phyloP scores from a whole-genome alignment of 805 yeast species.

The Candida sithepensis region DNA sequence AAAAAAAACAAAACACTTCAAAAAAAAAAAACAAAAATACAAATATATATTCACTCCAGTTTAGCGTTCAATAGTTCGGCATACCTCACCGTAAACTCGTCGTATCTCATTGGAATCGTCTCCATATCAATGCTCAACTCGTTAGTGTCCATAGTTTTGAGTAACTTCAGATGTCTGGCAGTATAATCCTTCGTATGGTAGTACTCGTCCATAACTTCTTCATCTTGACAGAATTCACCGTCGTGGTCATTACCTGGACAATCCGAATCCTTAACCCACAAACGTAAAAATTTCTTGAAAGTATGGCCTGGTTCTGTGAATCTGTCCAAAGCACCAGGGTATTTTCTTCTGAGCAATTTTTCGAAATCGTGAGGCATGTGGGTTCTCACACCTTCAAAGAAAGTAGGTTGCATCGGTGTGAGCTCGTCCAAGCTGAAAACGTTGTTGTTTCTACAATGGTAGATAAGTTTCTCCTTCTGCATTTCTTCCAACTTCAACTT shows the following conservation, averaged over 20 bases:
- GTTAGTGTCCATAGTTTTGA: conserved; percentile 9
- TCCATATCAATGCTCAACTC: conserved; percentile 18
- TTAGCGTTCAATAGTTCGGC: conserved; percentile 18
- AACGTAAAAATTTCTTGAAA: conserved; percentile 48
- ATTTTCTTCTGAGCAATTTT: conserved; percentile 46
- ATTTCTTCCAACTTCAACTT: conserved; percentile 13
- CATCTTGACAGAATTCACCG: conserved; percentile 30
- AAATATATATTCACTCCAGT: conserved; percentile 8
- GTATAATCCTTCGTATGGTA: conserved; percentile 28
- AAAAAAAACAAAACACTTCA: neutral
- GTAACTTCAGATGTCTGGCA: conserved; percentile 17
- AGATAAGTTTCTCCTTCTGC: conserved; percentile 27
- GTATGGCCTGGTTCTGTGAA: conserved; percentile 38
- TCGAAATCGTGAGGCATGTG: conserved; percentile 47
- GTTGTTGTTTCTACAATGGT: conserved; percentile 56
- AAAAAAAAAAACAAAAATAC: neutral
- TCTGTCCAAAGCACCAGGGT: conserved; percentile 34
- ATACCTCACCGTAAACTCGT: conserved; percentile 24
- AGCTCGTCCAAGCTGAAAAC: conserved; percentile 42
- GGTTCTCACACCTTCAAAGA: conserved; percentile 53
- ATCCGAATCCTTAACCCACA: conserved; percentile 45
- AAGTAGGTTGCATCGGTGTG: conserved; percentile 45
- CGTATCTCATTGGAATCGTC: conserved; percentile 26
- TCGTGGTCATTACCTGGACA: conserved; percentile 25
- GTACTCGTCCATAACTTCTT: conserved; percentile 30